Evolutionary conservation across 192 early-diverging fungal species (phyloP), one percentile per base, ranked within the genome.

Genomic region (Funneliformis mosseae): DNA sequence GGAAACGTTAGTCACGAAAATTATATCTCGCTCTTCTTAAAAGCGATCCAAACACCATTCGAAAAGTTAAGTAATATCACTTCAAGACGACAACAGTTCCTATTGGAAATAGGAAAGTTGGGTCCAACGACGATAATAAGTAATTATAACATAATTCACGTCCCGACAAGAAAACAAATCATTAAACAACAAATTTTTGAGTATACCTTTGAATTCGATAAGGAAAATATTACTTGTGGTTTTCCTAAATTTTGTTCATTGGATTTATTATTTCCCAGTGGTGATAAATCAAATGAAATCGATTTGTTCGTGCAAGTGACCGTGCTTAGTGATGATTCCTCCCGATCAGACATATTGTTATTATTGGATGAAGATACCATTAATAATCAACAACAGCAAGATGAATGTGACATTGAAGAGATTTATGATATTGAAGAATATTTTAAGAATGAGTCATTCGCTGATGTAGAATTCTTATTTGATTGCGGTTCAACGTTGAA

Each of bases 381-480:
- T 38, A 38, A 38, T 67, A 8, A 33, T 14, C 5, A 64, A 23
- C 28, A 28, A 23, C 64, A 10, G 25, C 25, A 25, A 66, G 4
- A 66, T 55, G 18, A 0, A 21, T 7, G 21, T 55, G 1, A 18
- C 18, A 4, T 21, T 21, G 50, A 55, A 7, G 27, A 11, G 3
- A 14, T 33, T 33, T 38, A 12, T 12, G 64, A 38, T 33, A 5
- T 67, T 11, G 64, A 27, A 33, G 64, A 25, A 33, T 74, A n/a
- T 74, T 74, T 74, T 74, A 25, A 11, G 1, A 41, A 74, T 74
- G 71, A 74, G 25, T 41, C 11, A 23, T 46, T 74, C n/a, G n/a
- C 45, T 27, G 71, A 74, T 41, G n/a, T 74, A 6, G 71, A 74
- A 46, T 46, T 74, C 12, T n/a, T 74, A 74, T 74, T 74, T 41